Base-by-base conservation (phyloP, 805 yeast species). In the Ogataea nakhonphanomensis region DNA sequence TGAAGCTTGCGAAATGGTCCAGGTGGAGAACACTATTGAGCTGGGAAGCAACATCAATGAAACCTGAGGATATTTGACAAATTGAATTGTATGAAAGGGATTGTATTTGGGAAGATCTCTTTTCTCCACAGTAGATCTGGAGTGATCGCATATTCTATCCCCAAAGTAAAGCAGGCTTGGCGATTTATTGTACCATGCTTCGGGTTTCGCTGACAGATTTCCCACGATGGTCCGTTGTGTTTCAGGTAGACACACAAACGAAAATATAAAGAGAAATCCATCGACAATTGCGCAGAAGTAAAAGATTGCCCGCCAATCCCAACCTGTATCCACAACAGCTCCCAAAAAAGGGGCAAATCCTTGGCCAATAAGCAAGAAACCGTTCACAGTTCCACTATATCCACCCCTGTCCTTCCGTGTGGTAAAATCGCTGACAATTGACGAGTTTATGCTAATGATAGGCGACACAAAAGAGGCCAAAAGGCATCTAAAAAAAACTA, bases 401-500 rank as follows among this genome's bases (percentile, higher is more conserved):
- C 79, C 74, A 11, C 95, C 96, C 50, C 96, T 70, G 42, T 79
- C 78, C 8, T 67, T 70, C 20, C 81, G 66, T 0, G 79, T 72
- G 2, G 88, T 78, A 17, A 81, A 64, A 62, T 88, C 96, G 8
- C 89, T 91, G 39, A 84, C 74, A 0, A 81, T 71, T 1, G 93
- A 93, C 2, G 81, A 70, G 27, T 73, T 70, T 2, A 87, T 71
- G 2, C 95, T 79, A 17, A 87, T 74, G 2, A 86, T 74, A 0
- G 95, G 88, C 0, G 93, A 80, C 5, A 81, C 80, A 10, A 85
- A 88, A 7, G 81, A 70, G 0, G 95, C 89, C 54, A 86, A 90
- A n/a, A 84, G 49, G 58, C 87, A 77, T 45, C 96, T 64, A 25
- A 88, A 62, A 1, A 81, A 74, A 6, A 84, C 61, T n/a, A 88